Evolutionary conservation across 2,329 filamentous ascomycete species (phyloP), one percentile per base, ranked within the genome.

Genomic region (Canariomyces notabilis): DNA sequence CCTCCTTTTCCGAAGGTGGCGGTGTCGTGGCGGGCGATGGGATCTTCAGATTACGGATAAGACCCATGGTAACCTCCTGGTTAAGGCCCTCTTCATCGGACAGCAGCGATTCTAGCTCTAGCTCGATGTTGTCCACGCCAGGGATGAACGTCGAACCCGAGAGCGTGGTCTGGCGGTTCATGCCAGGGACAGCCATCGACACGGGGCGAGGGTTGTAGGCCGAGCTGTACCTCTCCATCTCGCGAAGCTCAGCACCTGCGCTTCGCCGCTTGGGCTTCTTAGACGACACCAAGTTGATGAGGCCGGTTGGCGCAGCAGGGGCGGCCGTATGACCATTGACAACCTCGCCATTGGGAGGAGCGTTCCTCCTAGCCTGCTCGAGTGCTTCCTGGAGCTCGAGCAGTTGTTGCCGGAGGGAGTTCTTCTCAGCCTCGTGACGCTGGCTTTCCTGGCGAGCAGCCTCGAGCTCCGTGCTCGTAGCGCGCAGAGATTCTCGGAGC

Each of bases 231-330:
- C 93, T 83, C 68, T 97, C 91, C 58, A 88, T 74, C 37, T 91
- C 86, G 58, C 88, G 85, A 49, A 82, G 82, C 66, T 96, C 90
- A 15, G 86, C 85, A 37, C 89, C 91, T 48, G 89, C 90, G 65
- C 91, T 97, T 56, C 93, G 81, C 61, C 93, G 79, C 76, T 97
- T 96, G 34, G 90, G 89, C 71, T 95, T 96, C 81, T 97, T 97
- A 40, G 89, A 91, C 2, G 91, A 87, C 20, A 98, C 93, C 26
- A 98, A 76, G 66, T 97, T 98, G 76, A 98, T 96, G 52, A 98
- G 80, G 34, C 89, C 90, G 62, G 77, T 86, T 22, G 78, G 72
- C 44, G 77, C 74, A 33, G 80, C 69, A 40, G 79, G 73, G 15
- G 71, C 65, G 42, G 67, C 63, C 40, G 68, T 69, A 35, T 62